phyloP scores from a whole-genome alignment of 2,329 filamentous ascomycete genomes.

The Penicillium hesseltinei region DNA sequence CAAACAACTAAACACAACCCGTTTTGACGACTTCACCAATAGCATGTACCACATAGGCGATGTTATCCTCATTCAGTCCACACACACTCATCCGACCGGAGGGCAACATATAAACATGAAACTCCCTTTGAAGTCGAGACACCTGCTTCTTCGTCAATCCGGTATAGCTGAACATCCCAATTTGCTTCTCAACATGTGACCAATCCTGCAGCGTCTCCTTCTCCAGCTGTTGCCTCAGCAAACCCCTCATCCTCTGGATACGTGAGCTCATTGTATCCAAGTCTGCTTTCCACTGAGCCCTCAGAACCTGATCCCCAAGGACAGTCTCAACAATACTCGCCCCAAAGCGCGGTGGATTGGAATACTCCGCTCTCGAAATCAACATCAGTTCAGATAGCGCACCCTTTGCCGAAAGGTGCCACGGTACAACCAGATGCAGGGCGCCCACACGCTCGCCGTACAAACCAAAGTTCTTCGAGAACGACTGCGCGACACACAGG shows the following conservation, averaged over 20 bases:
- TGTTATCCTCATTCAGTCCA: background rate
- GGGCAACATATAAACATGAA: background rate
- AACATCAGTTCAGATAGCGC: background rate
- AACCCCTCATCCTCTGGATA: background rate
- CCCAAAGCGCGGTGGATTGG: background rate
- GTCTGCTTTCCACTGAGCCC: background rate
- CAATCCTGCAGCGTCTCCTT: background rate
- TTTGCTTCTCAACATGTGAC: background rate
- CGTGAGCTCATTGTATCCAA: background rate
- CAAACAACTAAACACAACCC: background rate
- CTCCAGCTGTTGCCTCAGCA: background rate
- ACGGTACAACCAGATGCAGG: background rate
- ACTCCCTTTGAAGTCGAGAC: background rate
- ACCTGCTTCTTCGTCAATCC: background rate
- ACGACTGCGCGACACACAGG: constrained; percentile 38
- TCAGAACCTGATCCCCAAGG: background rate
- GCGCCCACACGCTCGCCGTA: background rate
- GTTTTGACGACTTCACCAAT: background rate
- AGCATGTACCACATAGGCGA: background rate
- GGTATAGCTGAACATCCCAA: background rate
- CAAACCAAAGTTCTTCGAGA: background rate
- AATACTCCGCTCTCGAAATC: background rate
- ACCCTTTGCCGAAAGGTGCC: background rate
- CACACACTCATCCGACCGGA: background rate
- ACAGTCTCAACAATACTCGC: background rate